These are phyloP conservation scores for Pterocarpus santalinus DNA, from an alignment of 306 rosid genomes.

Conservation along the genomic window DNA sequence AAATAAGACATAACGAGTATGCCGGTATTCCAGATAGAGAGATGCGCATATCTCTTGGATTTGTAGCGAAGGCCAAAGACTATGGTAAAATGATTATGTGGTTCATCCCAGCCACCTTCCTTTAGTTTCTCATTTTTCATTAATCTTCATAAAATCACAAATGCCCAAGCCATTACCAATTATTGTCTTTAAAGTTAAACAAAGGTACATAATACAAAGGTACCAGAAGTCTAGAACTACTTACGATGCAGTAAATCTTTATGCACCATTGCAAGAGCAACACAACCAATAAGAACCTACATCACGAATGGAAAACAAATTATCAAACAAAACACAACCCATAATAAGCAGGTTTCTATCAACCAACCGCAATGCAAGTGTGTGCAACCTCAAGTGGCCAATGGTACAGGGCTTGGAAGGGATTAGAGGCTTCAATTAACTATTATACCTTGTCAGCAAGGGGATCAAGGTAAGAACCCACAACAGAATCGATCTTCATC, in stretches of 20 bases:
- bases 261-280: conserved; percentile 91
- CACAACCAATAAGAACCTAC: conserved; percentile 92
- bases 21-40: conserved; percentile 1
- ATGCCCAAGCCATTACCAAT: not conserved
- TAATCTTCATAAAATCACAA: not conserved
- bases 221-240: conserved; percentile 33
- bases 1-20: not conserved
- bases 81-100: not conserved
- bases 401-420: conserved; percentile 16
- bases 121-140: not conserved
- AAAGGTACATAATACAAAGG: not conserved
- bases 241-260: conserved; percentile 91
- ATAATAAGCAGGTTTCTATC: no score
- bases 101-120: not conserved
- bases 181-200: not conserved
- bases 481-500: conserved; percentile 93
- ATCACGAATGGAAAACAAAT: conserved; percentile 28
- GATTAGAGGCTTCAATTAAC: not conserved
- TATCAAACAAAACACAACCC: conserved; percentile 25
- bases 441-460: conserved; percentile 89
- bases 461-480: conserved; percentile 97
- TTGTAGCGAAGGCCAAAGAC: conserved; percentile 16
- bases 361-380: no score
- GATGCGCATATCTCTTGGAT: not conserved
- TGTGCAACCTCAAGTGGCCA: conserved; percentile 8